These are phyloP conservation scores for Tuber umbilicatum DNA, from an alignment of 495 filamentous ascomycete species.

Conservation along the genomic window DNA sequence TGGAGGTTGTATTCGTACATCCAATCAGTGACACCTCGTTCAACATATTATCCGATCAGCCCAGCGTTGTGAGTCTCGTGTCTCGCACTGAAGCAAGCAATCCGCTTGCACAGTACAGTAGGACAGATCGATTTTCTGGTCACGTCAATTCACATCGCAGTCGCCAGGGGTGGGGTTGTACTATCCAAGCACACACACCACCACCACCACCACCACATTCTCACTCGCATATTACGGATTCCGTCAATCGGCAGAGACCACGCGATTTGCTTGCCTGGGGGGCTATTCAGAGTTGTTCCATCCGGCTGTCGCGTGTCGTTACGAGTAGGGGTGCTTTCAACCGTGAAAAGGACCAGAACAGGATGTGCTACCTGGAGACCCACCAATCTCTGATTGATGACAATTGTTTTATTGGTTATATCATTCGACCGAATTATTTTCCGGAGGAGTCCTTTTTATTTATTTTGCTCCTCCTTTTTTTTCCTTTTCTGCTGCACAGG, in stretches of 20 bases:
- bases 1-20: constrained; percentile 19
- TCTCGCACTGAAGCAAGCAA: constrained; percentile 42
- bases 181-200: constrained; percentile 34
- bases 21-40: constrained; percentile 33
- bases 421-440: constrained; percentile 4
- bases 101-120: constrained; percentile 40
- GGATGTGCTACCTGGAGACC: constrained; percentile 27
- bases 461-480: constrained; percentile 27
- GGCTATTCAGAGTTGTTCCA: constrained; percentile 32
- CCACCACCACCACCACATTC: not conserved
- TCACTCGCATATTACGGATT: constrained; percentile 16
- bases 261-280: constrained; percentile 37
- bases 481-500: constrained; percentile 35
- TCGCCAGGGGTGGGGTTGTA: constrained; percentile 33
- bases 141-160: constrained; percentile 42
- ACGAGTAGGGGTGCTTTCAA: constrained; percentile 30
- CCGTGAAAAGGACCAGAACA: constrained; percentile 27
- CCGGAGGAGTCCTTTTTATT: constrained; percentile 1
- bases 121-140: constrained; percentile 42
- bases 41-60: constrained; percentile 38
- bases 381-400: constrained; percentile 23
- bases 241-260: constrained; percentile 41
- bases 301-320: constrained; percentile 38
- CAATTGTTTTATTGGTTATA: constrained; percentile 2
- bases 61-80: constrained; percentile 32